Conservation (phyloP, 129 eudicot genomes). For the Arctium minus region DNA sequence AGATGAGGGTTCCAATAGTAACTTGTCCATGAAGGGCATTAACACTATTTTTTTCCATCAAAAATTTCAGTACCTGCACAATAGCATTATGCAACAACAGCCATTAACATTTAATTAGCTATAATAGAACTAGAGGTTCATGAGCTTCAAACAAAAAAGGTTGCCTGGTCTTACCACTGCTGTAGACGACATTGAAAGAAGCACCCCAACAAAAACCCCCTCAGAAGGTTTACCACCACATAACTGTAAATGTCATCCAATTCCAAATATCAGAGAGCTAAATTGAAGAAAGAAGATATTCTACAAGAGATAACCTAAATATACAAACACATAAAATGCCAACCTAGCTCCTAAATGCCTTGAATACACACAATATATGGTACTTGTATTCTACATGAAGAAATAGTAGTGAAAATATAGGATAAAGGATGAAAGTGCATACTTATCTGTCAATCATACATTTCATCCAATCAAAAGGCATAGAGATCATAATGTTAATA, state of each 20-base stretch:
- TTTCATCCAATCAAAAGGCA: neutral
- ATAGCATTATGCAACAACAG: neutral
- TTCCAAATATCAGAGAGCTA: constrained; percentile 11
- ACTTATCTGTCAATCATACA: neutral
- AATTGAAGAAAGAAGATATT: constrained; percentile 1
- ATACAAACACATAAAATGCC: neutral
- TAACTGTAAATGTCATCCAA: constrained; percentile 48
- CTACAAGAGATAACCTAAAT: neutral
- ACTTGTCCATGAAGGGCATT: constrained; percentile 96
- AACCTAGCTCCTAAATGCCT: neutral
- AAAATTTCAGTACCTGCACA: constrained; percentile 74
- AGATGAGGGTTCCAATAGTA: constrained; percentile 91
- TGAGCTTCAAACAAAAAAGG: neutral
- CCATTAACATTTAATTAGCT: constrained; percentile 12
- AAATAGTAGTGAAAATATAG: neutral
- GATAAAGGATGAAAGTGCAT: neutral
- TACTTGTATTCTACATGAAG: neutral
- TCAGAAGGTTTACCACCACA: constrained; percentile 95
- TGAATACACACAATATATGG: neutral
- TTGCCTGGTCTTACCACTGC: constrained; percentile 68
- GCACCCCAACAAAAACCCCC: constrained; percentile 91
- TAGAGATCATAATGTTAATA: neutral
- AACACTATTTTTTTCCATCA: constrained; percentile 88
- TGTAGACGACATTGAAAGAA: constrained; percentile 97
- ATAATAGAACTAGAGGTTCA: neutral